Evolutionary conservation across 441 rosid genomes (phyloP).

Genomic region (Gossypium schwendimanii): DNA sequence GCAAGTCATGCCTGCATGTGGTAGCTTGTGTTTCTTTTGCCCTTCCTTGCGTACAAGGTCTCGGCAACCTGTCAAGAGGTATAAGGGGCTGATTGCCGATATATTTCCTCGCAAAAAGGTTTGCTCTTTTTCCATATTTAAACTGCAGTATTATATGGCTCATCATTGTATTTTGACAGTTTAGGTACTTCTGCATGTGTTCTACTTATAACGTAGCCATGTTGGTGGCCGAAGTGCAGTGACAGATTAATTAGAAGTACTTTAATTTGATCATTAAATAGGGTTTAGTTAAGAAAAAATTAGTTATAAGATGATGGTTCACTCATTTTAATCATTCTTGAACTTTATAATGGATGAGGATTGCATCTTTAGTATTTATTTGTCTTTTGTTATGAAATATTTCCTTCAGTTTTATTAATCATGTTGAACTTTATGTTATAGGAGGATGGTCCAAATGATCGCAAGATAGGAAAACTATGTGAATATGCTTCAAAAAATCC

Average conservation of each 20-base stretch:
- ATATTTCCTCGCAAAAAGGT: constrained; percentile 2
- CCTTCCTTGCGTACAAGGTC: constrained; percentile 91
- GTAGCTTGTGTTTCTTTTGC: constrained; percentile 83
- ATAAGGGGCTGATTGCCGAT: constrained; percentile 67
- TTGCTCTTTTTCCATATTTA: not conserved
- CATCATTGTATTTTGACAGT: not conserved
- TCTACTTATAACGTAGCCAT: not conserved
- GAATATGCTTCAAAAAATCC: constrained; percentile 90
- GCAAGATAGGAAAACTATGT: constrained; percentile 84
- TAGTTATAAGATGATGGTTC: not conserved
- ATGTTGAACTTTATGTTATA: constrained; percentile 24
- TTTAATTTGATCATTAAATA: not conserved
- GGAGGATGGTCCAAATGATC: constrained; percentile 89
- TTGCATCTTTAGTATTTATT: not conserved
- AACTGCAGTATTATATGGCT: not conserved
- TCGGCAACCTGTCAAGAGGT: constrained; percentile 96
- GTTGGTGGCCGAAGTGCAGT: not conserved
- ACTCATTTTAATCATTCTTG: constrained; percentile 1
- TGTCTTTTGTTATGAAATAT: not conserved
- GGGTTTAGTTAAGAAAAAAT: not conserved
- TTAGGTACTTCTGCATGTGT: not conserved
- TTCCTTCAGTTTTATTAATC: not conserved
- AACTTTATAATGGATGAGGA: not conserved
- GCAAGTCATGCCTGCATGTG: constrained; percentile 88
- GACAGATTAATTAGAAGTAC: constrained; percentile 2